Conservation (phyloP, 192 early-diverging fungal species). For the Ambispora gerdemannii region DNA sequence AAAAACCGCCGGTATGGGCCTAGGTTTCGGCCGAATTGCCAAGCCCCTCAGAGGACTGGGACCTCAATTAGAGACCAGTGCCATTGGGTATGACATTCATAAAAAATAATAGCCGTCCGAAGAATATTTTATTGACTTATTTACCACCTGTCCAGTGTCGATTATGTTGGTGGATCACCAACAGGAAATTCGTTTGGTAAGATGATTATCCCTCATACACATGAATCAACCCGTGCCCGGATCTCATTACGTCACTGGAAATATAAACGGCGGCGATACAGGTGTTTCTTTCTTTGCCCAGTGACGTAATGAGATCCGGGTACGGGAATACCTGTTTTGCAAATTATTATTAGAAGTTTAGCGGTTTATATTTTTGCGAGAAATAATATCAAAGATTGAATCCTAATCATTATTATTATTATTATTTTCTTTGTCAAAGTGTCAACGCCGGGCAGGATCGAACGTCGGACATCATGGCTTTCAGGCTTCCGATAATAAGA, state of each 20-base stretch:
- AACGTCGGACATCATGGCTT: background rate
- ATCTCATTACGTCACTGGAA: background rate
- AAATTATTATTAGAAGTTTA: background rate
- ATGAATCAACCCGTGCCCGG: background rate
- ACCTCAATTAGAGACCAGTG: conserved; percentile 23
- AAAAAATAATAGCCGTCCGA: background rate
- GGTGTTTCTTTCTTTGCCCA: background rate
- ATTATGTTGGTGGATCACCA: background rate
- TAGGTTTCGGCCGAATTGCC: conserved; percentile 75
- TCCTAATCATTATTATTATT: background rate
- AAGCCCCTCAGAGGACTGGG: conserved; percentile 87
- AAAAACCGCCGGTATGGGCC: conserved; percentile 38
- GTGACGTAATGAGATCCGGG: background rate
- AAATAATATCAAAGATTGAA: too few species aligned
- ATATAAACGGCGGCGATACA: background rate
- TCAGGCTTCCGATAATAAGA: background rate
- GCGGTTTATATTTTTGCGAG: too few species aligned
- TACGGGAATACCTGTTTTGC: background rate
- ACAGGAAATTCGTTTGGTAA: background rate
- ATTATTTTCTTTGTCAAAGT: background rate
- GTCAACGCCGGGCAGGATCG: background rate
- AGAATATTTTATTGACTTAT: background rate
- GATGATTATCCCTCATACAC: background rate
- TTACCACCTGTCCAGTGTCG: background rate
- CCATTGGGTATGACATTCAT: background rate